phyloP scores from a whole-genome alignment of 495 filamentous ascomycete species.

The Penicillium herquei region DNA sequence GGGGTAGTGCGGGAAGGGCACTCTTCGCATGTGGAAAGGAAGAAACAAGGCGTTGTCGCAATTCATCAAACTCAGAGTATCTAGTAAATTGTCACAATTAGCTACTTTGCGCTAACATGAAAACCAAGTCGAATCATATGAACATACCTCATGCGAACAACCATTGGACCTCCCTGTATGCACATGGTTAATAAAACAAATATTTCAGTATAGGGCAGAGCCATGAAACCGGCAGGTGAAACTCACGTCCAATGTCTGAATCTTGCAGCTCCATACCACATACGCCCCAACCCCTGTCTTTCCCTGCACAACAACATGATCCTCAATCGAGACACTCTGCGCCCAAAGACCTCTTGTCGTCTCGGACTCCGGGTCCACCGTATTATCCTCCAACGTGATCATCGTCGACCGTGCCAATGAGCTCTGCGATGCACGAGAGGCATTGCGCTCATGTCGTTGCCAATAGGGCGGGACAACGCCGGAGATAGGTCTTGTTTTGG shows the following conservation, averaged over 20 bases:
- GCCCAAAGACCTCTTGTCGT: constrained; percentile 67
- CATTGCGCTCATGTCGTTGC: constrained; percentile 44
- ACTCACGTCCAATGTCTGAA: constrained; percentile 69
- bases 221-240: no score
- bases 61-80: constrained; percentile 71
- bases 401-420: constrained; percentile 39
- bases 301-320: constrained; percentile 63
- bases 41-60: constrained; percentile 54
- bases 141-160: constrained; percentile 56
- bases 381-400: constrained; percentile 72
- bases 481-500: constrained; percentile 38
- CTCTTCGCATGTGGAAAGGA: constrained; percentile 66
- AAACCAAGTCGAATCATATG: background rate
- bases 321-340: constrained; percentile 61
- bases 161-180: constrained; percentile 56
- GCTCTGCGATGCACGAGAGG: constrained; percentile 43
- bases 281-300: constrained; percentile 65
- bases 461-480: constrained; percentile 51
- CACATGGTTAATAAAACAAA: no score
- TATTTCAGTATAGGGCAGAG: no score
- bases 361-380: constrained; percentile 57
- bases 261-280: constrained; percentile 71
- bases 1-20: constrained; percentile 64
- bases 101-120: background rate
- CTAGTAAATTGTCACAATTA: constrained; percentile 28